Evolutionary conservation across 2,329 filamentous ascomycete species (phyloP), one percentile per base, ranked within the genome.

Genomic region (Ceratocystis variospora): DNA sequence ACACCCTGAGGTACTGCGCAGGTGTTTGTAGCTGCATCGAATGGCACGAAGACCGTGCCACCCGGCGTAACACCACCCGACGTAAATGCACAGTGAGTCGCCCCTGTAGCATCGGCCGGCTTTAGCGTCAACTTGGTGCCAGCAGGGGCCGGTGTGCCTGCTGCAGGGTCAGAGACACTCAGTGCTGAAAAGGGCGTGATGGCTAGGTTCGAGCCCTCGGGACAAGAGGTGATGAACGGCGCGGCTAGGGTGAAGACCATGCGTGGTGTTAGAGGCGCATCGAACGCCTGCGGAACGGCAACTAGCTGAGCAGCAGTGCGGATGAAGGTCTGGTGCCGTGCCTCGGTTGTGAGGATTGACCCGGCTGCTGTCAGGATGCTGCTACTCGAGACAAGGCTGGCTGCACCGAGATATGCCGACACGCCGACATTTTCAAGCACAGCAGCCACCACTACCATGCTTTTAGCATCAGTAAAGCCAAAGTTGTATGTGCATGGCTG

Each of bases 221-320:
- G 88, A 78, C 87, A 91, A 37, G 83, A 83, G 66, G 76, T 74
- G 78, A 91, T 90, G 79, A 90, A 90, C 57, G 82, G 82, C 0
- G 87, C 83, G 55, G 87, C 87, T 65, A 91, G 81, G 46, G 86
- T 87, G 79, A 89, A 90, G 74, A 90, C 84, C 69, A 84, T 83
- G 70, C 83, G 81, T 69, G 86, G 83, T 37, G 82, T 82, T 12
- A 91, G 83, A 0, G 87, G 80, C 0, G 84, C 85, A 73, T 90
- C 87, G 72, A 90, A 88, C 31, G 87, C 81, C 72, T 83, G 82
- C 3, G 88, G 85, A 3, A 88, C 81, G 64, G 87, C 83, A 66
- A 81, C 76, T 65, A 79, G 77, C 67, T 81, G 79, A 22, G 80
- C 77, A 48, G 83, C 83, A 67, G 80, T 76, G 69, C 87, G 85